These are phyloP conservation scores for Mycena chlorophos DNA, from an alignment of 768 basidiomycete species.

Conservation along the genomic window DNA sequence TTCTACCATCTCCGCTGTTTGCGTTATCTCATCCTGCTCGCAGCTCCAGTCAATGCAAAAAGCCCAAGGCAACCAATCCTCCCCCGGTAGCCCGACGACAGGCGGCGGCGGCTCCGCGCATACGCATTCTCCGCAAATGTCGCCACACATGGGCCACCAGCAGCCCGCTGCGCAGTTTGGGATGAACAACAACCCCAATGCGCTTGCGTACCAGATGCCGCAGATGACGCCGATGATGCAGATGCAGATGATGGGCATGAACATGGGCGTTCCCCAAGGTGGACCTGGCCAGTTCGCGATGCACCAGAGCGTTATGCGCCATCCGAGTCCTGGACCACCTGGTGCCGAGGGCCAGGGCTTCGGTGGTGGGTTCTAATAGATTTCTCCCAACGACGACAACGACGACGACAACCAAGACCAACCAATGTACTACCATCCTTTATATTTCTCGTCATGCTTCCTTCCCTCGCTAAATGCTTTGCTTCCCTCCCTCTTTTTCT, in stretches of 20 bases:
- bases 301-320: conserved; percentile 84
- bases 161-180: conserved; percentile 45
- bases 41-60: conserved; percentile 89
- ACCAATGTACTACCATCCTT: conserved; percentile 15
- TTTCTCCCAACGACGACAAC: background rate
- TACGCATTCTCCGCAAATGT: conserved; percentile 40
- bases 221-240: conserved; percentile 66
- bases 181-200: conserved; percentile 43
- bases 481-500: conserved; percentile 16
- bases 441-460: background rate
- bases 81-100: conserved; percentile 38
- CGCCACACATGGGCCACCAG: conserved; percentile 40
- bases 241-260: conserved; percentile 57
- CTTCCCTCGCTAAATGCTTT: conserved; percentile 4
- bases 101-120: conserved; percentile 43
- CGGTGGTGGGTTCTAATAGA: conserved; percentile 40
- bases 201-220: conserved; percentile 56
- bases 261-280: conserved; percentile 46
- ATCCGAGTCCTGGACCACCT: conserved; percentile 66
- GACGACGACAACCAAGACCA: background rate
- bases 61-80: conserved; percentile 42
- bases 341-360: conserved; percentile 42
- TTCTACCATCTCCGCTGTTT: background rate
- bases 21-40: conserved; percentile 1
- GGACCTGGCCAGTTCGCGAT: conserved; percentile 64